Evolutionary conservation across 208 protist genomes (phyloP).

Genomic region (Wallacemonas sp.): DNA sequence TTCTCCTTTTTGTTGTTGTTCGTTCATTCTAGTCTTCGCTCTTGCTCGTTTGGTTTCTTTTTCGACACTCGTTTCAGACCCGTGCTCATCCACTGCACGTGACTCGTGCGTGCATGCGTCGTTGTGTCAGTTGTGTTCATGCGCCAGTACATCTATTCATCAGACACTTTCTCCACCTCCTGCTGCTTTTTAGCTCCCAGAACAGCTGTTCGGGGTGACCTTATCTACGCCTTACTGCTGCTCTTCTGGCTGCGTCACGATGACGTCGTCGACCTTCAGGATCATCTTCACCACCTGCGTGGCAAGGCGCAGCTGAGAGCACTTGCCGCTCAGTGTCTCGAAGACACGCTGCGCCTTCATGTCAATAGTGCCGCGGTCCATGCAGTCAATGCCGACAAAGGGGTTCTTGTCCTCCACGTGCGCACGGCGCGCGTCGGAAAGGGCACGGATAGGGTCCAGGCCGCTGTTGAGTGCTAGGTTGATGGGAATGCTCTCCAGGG

Average conservation of each 20-base stretch:
- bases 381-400: constrained; percentile 98
- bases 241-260: constrained; percentile 87
- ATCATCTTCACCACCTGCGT: constrained; percentile 99
- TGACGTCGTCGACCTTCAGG: constrained; percentile 99
- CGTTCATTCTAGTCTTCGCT: too few relatives aligned
- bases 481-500: constrained; percentile 98
- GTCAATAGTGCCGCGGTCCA: constrained; percentile 93
- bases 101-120: too few relatives aligned
- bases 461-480: constrained; percentile 99
- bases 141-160: too few relatives aligned
- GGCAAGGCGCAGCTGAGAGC: constrained; percentile 98
- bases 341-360: constrained; percentile 99
- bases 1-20: neutral
- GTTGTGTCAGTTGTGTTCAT: too few relatives aligned
- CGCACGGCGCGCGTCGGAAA: constrained; percentile 95
- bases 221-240: constrained; percentile 45
- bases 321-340: constrained; percentile 99
- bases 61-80: too few relatives aligned
- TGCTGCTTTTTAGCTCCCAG: neutral
- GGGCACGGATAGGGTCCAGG: constrained; percentile 95
- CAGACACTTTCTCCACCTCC: neutral
- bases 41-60: too few relatives aligned
- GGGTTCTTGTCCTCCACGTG: constrained; percentile 96
- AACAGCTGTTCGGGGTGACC: neutral
- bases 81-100: too few relatives aligned